These are phyloP conservation scores for Naegleria fowleri DNA, from an alignment of 208 protist species.

Conservation along the genomic window DNA sequence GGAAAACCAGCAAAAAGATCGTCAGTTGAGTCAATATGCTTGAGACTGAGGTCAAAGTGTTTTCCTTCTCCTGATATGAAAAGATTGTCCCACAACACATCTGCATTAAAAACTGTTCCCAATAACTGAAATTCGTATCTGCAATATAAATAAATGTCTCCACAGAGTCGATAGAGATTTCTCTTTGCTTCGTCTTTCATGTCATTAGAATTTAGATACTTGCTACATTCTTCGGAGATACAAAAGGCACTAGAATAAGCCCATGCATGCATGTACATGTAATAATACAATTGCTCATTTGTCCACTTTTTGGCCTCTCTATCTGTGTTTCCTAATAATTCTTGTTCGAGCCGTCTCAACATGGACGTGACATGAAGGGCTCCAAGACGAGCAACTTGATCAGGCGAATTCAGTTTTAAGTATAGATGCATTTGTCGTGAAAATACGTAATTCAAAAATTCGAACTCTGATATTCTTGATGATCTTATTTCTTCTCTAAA, in stretches of 20 bases:
- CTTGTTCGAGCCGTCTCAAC: neutral
- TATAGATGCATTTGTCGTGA: conserved; percentile 11
- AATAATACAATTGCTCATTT: neutral
- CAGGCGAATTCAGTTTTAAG: neutral
- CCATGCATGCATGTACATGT: conserved; percentile 9
- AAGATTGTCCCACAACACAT: neutral
- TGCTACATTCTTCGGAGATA: neutral
- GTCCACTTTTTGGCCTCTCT: neutral
- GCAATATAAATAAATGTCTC: neutral
- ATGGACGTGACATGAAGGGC: neutral
- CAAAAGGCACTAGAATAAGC: neutral
- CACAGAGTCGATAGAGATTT: neutral
- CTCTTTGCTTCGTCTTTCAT: neutral
- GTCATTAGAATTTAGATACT: neutral
- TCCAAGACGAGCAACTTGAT: neutral
- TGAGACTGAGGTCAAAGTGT: neutral
- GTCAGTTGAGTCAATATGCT: neutral
- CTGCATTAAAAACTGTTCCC: neutral
- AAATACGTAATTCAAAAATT: conserved; percentile 22
- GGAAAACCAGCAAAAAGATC: neutral
- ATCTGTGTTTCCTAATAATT: neutral
- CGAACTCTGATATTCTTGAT: conserved; percentile 3
- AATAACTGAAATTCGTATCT: conserved; percentile 6
- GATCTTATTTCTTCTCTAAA: neutral
- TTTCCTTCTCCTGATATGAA: neutral